These are phyloP conservation scores for Papiliotrema fonsecae DNA, from an alignment of 1,284 basidiomycete species.

Conservation along the genomic window DNA sequence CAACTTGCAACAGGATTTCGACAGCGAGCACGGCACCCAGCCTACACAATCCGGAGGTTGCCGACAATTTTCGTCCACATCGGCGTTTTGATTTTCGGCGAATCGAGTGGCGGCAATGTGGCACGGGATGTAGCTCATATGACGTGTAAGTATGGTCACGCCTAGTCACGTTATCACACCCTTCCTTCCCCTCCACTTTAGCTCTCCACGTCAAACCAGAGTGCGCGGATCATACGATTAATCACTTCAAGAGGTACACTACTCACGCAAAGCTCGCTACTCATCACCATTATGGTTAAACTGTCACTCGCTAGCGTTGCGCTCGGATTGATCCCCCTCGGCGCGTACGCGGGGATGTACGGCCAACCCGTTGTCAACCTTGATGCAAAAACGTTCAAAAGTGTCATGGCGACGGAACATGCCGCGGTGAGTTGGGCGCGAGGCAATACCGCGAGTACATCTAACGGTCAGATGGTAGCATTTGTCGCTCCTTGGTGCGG, in stretches of 20 bases:
- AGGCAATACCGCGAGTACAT: no score
- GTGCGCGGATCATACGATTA: no score
- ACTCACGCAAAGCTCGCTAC: neutral
- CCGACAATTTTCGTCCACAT: neutral
- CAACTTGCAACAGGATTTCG: neutral
- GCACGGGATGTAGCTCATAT: neutral
- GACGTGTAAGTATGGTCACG: neutral
- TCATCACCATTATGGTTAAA: neutral
- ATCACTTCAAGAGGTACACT: no score
- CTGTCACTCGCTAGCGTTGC: neutral
- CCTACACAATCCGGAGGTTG: no score
- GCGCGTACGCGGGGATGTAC: constrained; percentile 69
- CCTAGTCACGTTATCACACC: no score
- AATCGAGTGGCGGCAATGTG: neutral
- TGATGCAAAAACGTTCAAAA: constrained; percentile 66
- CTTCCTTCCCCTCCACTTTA: neutral
- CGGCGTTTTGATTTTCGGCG: neutral
- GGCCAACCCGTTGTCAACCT: constrained; percentile 69
- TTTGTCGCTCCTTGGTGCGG: constrained; percentile 78
- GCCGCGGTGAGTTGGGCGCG: constrained; percentile 45
- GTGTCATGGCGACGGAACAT: constrained; percentile 71
- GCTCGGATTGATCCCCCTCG: constrained; percentile 35
- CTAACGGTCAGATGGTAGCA: constrained; percentile 58
- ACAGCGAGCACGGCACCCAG: no score
- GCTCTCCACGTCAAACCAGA: neutral